phyloP scores from a whole-genome alignment of 352 stramenopile genomes.

The Blastocystis sp. region DNA sequence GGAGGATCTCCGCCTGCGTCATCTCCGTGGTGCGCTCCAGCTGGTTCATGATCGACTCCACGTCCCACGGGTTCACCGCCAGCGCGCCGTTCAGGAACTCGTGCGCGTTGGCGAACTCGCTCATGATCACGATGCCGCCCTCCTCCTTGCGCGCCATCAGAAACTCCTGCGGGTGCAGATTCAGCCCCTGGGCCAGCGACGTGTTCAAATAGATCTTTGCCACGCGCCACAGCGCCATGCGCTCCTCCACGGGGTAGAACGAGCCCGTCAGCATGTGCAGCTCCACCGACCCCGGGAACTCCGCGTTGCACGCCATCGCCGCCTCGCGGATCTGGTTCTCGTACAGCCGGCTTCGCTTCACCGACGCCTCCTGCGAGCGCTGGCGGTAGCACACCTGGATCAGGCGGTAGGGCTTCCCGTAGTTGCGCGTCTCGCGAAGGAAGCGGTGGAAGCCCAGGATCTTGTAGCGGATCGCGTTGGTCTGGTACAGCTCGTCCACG shows the following conservation, averaged over 20 bases:
- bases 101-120: conserved; percentile 61
- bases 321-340: conserved; percentile 18
- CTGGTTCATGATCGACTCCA: conserved; percentile 32
- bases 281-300: conserved; percentile 29
- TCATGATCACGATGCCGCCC: conserved; percentile 57
- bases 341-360: neutral
- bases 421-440: conserved; percentile 16
- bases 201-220: conserved; percentile 64
- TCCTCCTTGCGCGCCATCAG: conserved; percentile 38
- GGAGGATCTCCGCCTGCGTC: neutral
- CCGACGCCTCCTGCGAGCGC: neutral
- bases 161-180: conserved; percentile 65
- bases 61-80: conserved; percentile 63
- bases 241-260: conserved; percentile 40
- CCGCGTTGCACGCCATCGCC: conserved; percentile 20
- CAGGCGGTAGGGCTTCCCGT: neutral
- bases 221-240: conserved; percentile 59
- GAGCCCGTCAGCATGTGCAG: conserved; percentile 60
- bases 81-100: conserved; percentile 68
- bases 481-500: conserved; percentile 61
- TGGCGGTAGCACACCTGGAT: conserved; percentile 58
- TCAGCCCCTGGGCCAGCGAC: conserved; percentile 44
- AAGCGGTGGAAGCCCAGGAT: conserved; percentile 59
- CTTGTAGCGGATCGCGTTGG: conserved; percentile 54
- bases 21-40: conserved; percentile 61